Conservation (phyloP, 192 early-diverging fungal species). For the Gigaspora rosea region DNA sequence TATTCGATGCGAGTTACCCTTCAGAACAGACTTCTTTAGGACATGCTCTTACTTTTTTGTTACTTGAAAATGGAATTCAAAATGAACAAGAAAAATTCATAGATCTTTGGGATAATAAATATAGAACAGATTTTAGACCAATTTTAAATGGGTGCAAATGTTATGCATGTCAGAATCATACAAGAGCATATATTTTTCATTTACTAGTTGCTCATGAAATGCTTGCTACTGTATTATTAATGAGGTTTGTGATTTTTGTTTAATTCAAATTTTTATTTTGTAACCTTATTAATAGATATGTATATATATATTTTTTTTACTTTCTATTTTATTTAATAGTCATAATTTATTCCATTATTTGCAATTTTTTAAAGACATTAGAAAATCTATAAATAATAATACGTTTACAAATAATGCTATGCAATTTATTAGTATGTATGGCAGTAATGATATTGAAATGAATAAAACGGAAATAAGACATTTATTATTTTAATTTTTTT, state of each 20-base stretch:
- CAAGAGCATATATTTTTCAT: slow-evolving; percentile 75
- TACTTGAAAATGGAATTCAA: slow-evolving; percentile 34
- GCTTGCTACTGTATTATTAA: slow-evolving; percentile 73
- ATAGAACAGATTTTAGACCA: slow-evolving; percentile 59
- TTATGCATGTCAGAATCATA: slow-evolving; percentile 66
- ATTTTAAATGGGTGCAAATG: slow-evolving; percentile 65
- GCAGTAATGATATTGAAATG: no score
- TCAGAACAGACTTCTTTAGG: slow-evolving; percentile 66
- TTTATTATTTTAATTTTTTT: no score
- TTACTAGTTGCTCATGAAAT: slow-evolving; percentile 74
- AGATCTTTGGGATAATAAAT: slow-evolving; percentile 62
- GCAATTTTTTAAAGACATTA: slow-evolving; percentile 13
- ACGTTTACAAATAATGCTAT: not conserved
- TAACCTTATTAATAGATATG: not conserved
- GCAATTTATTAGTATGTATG: not conserved
- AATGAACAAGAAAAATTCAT: slow-evolving; percentile 19
- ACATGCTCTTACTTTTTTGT: slow-evolving; percentile 60
- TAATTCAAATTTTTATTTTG: not conserved
- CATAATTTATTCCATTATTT: slow-evolving; percentile 24
- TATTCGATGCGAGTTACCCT: slow-evolving; percentile 74
- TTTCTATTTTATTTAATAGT: slow-evolving; percentile 1
- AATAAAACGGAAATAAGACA: no score
- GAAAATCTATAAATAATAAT: not conserved
- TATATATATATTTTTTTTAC: no score
- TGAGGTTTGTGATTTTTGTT: slow-evolving; percentile 49